phyloP scores from a whole-genome alignment of 768 basidiomycete genomes.

The Auricularia heimuer region DNA sequence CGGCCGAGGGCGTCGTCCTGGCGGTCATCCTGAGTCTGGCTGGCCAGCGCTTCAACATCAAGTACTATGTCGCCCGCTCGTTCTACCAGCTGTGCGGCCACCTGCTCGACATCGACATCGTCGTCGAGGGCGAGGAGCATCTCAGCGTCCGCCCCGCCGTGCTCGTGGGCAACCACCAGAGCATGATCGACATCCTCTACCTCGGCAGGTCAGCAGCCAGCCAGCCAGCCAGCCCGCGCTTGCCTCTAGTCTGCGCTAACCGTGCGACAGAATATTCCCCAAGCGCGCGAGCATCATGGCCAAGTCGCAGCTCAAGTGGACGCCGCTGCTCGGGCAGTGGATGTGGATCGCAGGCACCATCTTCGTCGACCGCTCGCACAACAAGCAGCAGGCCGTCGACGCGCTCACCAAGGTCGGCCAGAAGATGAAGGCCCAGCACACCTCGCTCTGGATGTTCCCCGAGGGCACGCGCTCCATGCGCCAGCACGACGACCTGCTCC shows the following conservation, averaged over 20 bases:
- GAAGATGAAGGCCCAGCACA: conserved; percentile 56
- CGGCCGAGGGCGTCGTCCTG: conserved; percentile 60
- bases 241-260: conserved; percentile 3
- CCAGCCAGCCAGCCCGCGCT: no score
- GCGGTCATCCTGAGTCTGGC: conserved; percentile 55
- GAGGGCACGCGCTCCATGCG: conserved; percentile 85
- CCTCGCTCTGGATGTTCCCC: conserved; percentile 90
- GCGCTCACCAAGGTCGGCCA: conserved; percentile 72
- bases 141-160: conserved; percentile 61
- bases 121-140: conserved; percentile 82
- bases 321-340: conserved; percentile 79
- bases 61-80: conserved; percentile 69
- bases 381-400: conserved; percentile 50
- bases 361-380: conserved; percentile 84
- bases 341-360: conserved; percentile 84
- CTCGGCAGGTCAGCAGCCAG: conserved; percentile 54
- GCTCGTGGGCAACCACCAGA: conserved; percentile 86
- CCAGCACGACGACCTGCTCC: conserved; percentile 55
- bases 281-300: conserved; percentile 79
- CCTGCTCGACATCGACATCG: conserved; percentile 54
- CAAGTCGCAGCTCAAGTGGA: conserved; percentile 79
- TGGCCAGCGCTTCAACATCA: conserved; percentile 69
- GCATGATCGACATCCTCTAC: conserved; percentile 78
- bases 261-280: conserved; percentile 59
- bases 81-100: conserved; percentile 67